Conservation (phyloP, 1,284 basidiomycete species). For the Ustilago curta region DNA sequence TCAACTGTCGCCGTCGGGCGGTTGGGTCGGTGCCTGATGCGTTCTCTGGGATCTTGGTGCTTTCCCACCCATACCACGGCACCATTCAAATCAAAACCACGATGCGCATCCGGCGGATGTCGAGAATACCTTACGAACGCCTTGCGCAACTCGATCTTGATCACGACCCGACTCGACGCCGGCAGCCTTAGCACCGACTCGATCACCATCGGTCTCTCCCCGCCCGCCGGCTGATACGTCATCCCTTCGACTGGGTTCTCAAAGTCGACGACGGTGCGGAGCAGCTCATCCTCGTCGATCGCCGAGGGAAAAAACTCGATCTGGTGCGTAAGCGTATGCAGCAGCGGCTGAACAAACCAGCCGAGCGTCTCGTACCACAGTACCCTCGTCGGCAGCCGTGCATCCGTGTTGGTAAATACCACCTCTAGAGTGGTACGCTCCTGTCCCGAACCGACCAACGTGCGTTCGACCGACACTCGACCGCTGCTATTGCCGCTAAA, state of each 20-base stretch:
- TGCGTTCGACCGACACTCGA: slow-evolving; percentile 77
- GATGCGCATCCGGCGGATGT: slow-evolving; percentile 93
- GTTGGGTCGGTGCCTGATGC: no score
- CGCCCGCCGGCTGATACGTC: slow-evolving; percentile 45
- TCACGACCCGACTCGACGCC: slow-evolving; percentile 73
- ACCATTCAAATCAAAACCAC: slow-evolving; percentile 90
- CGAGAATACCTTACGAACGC: slow-evolving; percentile 92
- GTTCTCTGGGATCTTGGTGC: no score
- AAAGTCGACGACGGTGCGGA: slow-evolving; percentile 52
- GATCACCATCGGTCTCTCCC: slow-evolving; percentile 39
- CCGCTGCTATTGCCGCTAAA: not conserved
- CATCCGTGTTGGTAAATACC: slow-evolving; percentile 77
- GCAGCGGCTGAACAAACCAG: slow-evolving; percentile 88
- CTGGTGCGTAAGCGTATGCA: slow-evolving; percentile 79
- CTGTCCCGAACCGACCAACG: slow-evolving; percentile 81
- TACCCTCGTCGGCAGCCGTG: slow-evolving; percentile 72
- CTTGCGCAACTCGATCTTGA: slow-evolving; percentile 83
- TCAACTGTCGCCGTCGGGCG: no score
- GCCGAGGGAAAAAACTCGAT: slow-evolving; percentile 13
- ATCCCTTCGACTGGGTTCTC: slow-evolving; percentile 41
- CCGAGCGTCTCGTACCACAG: slow-evolving; percentile 92
- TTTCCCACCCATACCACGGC: slow-evolving; percentile 72
- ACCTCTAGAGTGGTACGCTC: slow-evolving; percentile 80
- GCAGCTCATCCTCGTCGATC: slow-evolving; percentile 28
- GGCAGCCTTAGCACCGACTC: slow-evolving; percentile 80